A percentile compares a stretch with the other conserved stretches of the same genome.
Evolutionary conservation across 2,329 filamentous ascomycete genomes (phyloP).

Genomic region (Fusarium albosuccineum): DNA sequence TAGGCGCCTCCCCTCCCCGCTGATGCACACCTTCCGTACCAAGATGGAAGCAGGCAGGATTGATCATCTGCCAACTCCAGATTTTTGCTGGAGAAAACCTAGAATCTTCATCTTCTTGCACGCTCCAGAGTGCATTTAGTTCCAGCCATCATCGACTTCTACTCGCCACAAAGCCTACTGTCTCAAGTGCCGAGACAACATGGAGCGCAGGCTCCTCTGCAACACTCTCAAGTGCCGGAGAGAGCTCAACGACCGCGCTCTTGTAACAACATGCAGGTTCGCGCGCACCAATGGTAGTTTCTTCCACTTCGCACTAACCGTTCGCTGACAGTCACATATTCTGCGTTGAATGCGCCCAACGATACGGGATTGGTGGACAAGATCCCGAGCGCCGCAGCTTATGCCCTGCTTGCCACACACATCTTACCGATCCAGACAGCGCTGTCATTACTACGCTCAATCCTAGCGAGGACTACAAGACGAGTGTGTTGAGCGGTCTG

Average conservation of each 20-base stretch:
- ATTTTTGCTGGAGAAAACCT: not conserved
- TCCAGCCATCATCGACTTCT: not conserved
- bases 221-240: conserved; percentile 83
- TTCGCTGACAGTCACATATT: conserved; percentile 78
- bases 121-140: not conserved
- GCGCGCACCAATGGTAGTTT: not conserved
- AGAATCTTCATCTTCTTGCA: not conserved
- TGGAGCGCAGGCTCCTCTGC: conserved; percentile 83
- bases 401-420: conserved; percentile 83
- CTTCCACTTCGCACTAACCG: conserved; percentile 6
- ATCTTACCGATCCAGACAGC: conserved; percentile 79
- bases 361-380: conserved; percentile 68
- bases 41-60: not conserved
- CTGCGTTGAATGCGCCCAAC: conserved; percentile 79
- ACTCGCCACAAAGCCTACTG: not conserved
- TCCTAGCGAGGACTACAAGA: conserved; percentile 91
- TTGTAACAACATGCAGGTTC: conserved; percentile 91
- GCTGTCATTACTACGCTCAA: conserved; percentile 78
- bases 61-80: not conserved
- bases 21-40: not conserved
- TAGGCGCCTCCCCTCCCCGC: not conserved
- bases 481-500: conserved; percentile 84
- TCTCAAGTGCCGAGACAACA: conserved; percentile 50
- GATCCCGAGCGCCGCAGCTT: conserved; percentile 53
- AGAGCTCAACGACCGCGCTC: conserved; percentile 76